phyloP scores from a whole-genome alignment of 1,284 basidiomycete genomes.

The Ustilago sp. region DNA sequence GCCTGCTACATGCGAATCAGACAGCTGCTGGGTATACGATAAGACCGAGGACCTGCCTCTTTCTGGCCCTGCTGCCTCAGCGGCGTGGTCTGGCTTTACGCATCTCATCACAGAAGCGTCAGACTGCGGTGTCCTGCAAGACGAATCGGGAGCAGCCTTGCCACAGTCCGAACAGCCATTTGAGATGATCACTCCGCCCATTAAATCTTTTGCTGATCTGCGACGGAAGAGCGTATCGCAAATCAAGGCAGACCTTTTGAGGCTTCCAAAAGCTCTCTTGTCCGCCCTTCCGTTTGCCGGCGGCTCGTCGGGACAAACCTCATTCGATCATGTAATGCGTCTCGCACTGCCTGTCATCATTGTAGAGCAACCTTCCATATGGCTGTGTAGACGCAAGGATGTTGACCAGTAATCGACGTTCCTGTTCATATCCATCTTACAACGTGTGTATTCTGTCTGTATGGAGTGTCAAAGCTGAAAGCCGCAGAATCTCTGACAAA shows the following conservation, averaged over 20 bases:
- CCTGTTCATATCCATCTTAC: no score
- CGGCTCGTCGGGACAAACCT: background rate
- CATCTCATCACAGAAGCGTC: conserved; percentile 47
- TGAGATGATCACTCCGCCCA: conserved; percentile 19
- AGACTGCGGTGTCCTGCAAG: conserved; percentile 28
- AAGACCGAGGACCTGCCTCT: conserved; percentile 57
- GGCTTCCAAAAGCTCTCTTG: background rate
- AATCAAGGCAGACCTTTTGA: conserved; percentile 15
- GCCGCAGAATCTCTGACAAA: background rate
- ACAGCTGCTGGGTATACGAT: conserved; percentile 54
- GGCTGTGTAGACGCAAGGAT: conserved; percentile 36
- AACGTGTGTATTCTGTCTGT: no score
- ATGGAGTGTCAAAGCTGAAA: background rate
- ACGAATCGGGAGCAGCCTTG: conserved; percentile 3
- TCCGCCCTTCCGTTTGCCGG: background rate
- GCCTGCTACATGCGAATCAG: conserved; percentile 8
- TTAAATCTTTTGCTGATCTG: conserved; percentile 24
- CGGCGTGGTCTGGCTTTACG: conserved; percentile 41
- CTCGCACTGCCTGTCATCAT: conserved; percentile 28
- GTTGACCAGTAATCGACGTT: background rate
- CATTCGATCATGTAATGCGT: background rate
- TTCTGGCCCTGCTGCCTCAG: conserved; percentile 10
- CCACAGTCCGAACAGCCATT: conserved; percentile 32
- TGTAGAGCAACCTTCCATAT: conserved; percentile 30
- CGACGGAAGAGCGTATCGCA: conserved; percentile 26